These are phyloP conservation scores for Bruguiera hainesii DNA, from an alignment of 441 rosid species.

Conservation along the genomic window DNA sequence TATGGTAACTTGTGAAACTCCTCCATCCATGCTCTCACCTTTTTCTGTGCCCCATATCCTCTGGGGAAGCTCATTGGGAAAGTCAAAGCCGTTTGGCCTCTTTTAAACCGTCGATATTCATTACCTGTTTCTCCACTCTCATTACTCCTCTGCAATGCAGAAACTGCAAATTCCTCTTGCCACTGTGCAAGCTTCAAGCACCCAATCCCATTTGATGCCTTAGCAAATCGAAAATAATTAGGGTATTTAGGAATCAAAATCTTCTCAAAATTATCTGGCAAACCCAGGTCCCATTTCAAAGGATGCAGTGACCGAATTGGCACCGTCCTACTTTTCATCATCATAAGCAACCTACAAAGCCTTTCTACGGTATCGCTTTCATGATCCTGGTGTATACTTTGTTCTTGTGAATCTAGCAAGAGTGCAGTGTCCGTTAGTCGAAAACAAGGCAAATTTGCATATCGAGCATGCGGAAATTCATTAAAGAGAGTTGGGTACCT, in stretches of 20 bases:
- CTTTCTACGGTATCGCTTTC: constrained; percentile 78
- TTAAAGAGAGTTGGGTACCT: constrained; percentile 92
- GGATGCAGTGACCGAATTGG: constrained; percentile 69
- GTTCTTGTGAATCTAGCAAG: constrained; percentile 76
- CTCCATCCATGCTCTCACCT: constrained; percentile 93
- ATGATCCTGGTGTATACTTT: constrained; percentile 52
- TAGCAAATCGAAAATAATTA: constrained; percentile 56
- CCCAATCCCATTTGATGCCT: constrained; percentile 48
- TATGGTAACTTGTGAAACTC: constrained; percentile 94
- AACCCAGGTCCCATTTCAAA: constrained; percentile 89
- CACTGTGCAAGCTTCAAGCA: constrained; percentile 61
- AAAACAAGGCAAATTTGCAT: constrained; percentile 82
- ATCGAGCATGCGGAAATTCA: constrained; percentile 85
- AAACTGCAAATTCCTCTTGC: constrained; percentile 66
- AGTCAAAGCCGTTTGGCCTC: constrained; percentile 61
- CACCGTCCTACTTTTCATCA: constrained; percentile 63
- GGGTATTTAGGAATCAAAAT: constrained; percentile 57
- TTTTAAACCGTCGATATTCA: constrained; percentile 72
- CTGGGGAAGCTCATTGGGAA: constrained; percentile 88
- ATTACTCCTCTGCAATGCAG: constrained; percentile 58
- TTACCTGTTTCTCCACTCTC: constrained; percentile 40
- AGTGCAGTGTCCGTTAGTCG: constrained; percentile 78
- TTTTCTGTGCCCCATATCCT: constrained; percentile 88
- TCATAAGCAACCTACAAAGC: constrained; percentile 81
- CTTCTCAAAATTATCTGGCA: constrained; percentile 74